Evolutionary conservation across 2,329 filamentous ascomycete species (phyloP).

Genomic region (Ceratocystis papillata): DNA sequence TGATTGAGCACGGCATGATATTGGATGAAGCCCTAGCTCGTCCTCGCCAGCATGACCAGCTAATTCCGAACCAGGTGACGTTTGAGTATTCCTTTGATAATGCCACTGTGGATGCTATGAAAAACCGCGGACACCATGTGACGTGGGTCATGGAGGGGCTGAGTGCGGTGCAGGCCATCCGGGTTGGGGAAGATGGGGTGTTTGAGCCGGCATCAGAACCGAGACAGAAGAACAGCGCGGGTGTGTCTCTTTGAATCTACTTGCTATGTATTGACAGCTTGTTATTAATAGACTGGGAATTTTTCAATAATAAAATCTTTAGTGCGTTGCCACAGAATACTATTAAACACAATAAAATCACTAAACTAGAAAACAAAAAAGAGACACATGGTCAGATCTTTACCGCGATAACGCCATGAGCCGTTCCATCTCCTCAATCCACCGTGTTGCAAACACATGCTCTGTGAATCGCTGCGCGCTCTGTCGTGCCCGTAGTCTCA

Average conservation of each 20-base stretch:
- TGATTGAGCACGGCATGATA: constrained; percentile 53
- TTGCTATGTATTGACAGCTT: too few relatives aligned
- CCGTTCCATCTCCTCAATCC: constrained; percentile 63
- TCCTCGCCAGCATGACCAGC: constrained; percentile 70
- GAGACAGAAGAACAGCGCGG: constrained; percentile 60
- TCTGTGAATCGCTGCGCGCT: constrained; percentile 82
- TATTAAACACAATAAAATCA: background rate
- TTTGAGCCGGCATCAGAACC: constrained; percentile 74
- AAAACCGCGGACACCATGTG: constrained; percentile 56
- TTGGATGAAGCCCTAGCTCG: constrained; percentile 50
- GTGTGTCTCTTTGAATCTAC: constrained; percentile 38
- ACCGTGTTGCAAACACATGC: constrained; percentile 68
- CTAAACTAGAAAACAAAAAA: background rate
- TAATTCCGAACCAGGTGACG: constrained; percentile 56
- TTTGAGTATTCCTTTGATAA: constrained; percentile 64
- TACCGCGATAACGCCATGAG: constrained; percentile 45
- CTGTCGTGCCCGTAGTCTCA: constrained; percentile 62
- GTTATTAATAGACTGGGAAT: too few relatives aligned
- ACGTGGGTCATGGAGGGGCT: constrained; percentile 52
- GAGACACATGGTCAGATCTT: background rate
- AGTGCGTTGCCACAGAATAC: constrained; percentile 14
- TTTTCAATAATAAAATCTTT: background rate
- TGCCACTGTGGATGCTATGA: constrained; percentile 51
- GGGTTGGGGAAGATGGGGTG: constrained; percentile 48
- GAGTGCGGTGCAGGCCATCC: constrained; percentile 62